Base-by-base conservation (phyloP, 495 filamentous ascomycete species). In the Parmelia sp. region DNA sequence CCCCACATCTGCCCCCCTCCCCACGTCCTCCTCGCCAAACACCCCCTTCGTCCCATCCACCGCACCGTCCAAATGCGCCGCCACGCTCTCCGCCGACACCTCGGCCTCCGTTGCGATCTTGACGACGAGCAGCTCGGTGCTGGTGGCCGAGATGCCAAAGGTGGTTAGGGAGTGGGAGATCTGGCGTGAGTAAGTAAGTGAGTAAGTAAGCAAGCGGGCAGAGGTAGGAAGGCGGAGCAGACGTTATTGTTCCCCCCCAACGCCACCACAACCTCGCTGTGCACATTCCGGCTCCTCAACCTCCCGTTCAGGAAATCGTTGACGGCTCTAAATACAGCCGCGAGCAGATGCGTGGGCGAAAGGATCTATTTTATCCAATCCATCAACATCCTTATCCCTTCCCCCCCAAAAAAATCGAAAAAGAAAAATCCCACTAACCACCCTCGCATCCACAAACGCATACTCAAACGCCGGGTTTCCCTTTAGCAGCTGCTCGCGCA, bases 111-210 rank as follows among this genome's bases (percentile, higher is more conserved):
- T 74, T 57, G 74, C 63, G 55, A 97, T 79, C 75, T 96, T 97
- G 65, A 96, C 80, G 49, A 88, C 83, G 58, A 96, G 75, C 21
- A 98, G 74, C 66, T 83, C 73, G 36, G 81, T 84, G 10, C 88
- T 96, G 21, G 77, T 77, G 36, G 90, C 82, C 3, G 80, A 72
- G 63, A 97, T 87, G 51, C 94, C 94, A 71, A 94, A 95, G 62
- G 86, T 86, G 33, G 90, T 86, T 76, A 96, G 96, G 8, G 91
- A 86, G 68, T 96, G 91, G 49, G 91, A 83, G 69, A 98, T 97
- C 92, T 96, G 70, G 44, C 15, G 10, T 3, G 36, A 4, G 19
- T 3, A 29, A 11, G n/a, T n/a, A n/a, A n/a, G n/a, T n/a, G n/a
- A n/a, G n/a, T n/a, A n/a, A n/a, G n/a, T n/a, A n/a, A n/a, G n/a